Conservation (phyloP, 805 yeast genomes). For the Yarrowia hollandica region DNA sequence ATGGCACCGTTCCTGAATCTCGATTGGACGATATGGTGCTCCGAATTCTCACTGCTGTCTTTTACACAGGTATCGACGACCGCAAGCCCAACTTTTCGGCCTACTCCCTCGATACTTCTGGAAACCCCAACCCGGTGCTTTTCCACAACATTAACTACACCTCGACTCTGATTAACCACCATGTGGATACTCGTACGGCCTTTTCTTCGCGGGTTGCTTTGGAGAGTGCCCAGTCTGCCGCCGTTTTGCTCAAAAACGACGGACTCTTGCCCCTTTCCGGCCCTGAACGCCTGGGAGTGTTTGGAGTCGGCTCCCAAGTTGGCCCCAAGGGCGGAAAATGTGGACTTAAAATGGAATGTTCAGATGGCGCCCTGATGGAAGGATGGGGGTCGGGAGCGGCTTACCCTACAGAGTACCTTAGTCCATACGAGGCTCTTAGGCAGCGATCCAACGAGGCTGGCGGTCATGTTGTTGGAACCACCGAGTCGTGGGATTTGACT, state of each 20-base stretch:
- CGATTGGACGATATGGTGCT: constrained; percentile 7
- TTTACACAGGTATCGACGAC: neutral
- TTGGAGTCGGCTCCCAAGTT: constrained; percentile 48
- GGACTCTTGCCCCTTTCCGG: constrained; percentile 54
- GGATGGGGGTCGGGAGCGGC: constrained; percentile 71
- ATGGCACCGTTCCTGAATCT: neutral
- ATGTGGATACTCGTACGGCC: neutral
- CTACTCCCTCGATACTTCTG: neutral
- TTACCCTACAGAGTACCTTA: constrained; percentile 54
- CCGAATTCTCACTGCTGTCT: neutral
- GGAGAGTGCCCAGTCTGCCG: neutral
- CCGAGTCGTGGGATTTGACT: neutral
- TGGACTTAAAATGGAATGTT: constrained; percentile 51
- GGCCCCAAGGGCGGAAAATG: constrained; percentile 55
- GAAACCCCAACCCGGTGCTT: neutral
- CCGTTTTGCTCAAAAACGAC: constrained; percentile 50
- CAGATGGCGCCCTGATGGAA: constrained; percentile 54
- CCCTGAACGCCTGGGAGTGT: constrained; percentile 40
- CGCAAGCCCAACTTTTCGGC: neutral
- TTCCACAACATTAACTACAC: neutral
- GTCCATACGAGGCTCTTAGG: constrained; percentile 58
- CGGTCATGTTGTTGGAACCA: neutral
- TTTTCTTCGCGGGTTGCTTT: neutral
- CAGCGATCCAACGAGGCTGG: constrained; percentile 43
- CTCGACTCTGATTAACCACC: neutral